Evolutionary conservation across 306 rosid species (phyloP).

Genomic region (Inga oerstediana): DNA sequence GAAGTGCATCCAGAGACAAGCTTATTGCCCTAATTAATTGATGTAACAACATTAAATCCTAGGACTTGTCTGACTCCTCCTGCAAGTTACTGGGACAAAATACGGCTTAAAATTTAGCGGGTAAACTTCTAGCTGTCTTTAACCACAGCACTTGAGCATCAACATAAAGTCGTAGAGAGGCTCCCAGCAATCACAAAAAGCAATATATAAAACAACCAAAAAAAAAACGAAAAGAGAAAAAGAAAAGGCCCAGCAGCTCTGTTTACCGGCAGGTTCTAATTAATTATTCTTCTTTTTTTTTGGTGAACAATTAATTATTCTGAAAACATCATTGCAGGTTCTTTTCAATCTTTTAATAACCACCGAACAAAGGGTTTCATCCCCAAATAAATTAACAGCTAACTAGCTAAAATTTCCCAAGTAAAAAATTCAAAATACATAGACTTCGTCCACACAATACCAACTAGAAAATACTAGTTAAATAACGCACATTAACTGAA

Average conservation of each 20-base stretch:
- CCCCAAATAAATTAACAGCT: constrained; percentile 15
- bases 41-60: background rate
- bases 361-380: constrained; percentile 6
- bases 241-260: background rate
- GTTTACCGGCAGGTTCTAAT: background rate
- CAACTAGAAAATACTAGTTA: background rate
- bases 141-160: background rate
- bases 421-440: background rate
- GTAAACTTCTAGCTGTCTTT: background rate
- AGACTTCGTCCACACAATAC: constrained; percentile 5
- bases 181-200: constrained; percentile 4
- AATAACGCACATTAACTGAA: constrained; percentile 22
- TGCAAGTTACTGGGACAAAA: background rate
- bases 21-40: background rate
- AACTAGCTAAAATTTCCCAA: background rate
- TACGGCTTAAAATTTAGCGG: background rate
- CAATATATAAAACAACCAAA: background rate
- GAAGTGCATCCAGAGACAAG: background rate
- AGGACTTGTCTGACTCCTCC: background rate
- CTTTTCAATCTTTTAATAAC: background rate
- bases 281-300: background rate
- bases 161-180: constrained; percentile 7
- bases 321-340: background rate
- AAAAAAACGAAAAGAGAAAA: background rate
- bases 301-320: background rate